phyloP scores from a whole-genome alignment of 1,284 basidiomycete species.

The Leucoagaricus sp. region DNA sequence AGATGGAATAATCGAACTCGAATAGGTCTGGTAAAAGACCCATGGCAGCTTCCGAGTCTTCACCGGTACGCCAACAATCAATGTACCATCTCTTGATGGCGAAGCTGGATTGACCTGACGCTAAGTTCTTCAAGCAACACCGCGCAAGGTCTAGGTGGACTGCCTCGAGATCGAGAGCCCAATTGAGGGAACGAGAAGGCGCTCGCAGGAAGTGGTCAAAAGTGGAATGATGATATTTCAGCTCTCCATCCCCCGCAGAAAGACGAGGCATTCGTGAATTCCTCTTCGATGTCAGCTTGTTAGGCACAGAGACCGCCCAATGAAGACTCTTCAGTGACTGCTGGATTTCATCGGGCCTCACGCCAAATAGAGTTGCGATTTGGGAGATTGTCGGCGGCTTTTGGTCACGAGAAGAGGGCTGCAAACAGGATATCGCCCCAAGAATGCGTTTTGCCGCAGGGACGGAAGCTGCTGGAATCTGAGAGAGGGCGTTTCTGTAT shows the following conservation, averaged over 20 bases:
- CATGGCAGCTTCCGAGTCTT: constrained; percentile 3
- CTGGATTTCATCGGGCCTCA: neutral
- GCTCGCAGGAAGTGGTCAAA: constrained; percentile 10
- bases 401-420: neutral
- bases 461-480: neutral
- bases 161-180: constrained; percentile 1
- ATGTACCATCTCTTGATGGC: constrained; percentile 3
- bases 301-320: neutral
- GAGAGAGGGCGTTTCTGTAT: neutral
- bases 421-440: constrained; percentile 5
- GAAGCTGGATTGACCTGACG: neutral
- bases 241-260: neutral
- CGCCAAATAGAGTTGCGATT: neutral
- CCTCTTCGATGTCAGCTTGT: neutral
- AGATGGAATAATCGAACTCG: constrained; percentile 4
- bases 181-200: neutral
- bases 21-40: neutral
- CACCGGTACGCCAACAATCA: constrained; percentile 10
- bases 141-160: constrained; percentile 4
- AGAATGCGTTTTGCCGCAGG: neutral
- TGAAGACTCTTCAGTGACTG: neutral
- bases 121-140: constrained; percentile 1
- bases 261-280: neutral
- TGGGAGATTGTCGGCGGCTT: neutral
- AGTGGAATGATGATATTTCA: neutral